Evolutionary conservation across 1,284 basidiomycete genomes (phyloP).

Genomic region (Cystobasidium pallidum): DNA sequence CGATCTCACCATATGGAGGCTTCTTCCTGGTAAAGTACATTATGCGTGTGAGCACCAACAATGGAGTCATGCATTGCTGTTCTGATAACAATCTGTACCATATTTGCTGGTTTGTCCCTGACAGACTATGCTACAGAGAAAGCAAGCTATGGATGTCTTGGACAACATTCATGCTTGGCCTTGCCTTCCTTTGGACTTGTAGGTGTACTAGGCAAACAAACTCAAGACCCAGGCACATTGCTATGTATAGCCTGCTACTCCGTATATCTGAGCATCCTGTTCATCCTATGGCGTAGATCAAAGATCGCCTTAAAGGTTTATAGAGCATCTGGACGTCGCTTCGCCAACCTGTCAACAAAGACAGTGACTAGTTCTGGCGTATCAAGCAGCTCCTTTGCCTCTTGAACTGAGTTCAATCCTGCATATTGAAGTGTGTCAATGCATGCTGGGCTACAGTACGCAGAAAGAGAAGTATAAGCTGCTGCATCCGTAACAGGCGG

Average conservation of each 20-base stretch:
- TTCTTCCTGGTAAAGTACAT: too few species aligned
- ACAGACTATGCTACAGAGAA: too few species aligned
- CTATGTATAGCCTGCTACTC: not conserved
- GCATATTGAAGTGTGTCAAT: slow-evolving; percentile 9
- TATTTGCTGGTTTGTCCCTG: too few species aligned
- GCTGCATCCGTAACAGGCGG: not conserved
- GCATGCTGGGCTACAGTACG: not conserved
- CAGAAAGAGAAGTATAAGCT: not conserved
- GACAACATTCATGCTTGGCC: too few species aligned
- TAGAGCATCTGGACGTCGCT: slow-evolving; percentile 5
- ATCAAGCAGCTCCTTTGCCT: slow-evolving; percentile 1
- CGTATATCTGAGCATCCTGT: slow-evolving; percentile 7
- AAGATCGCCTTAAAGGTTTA: slow-evolving; percentile 6
- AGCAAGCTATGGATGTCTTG: too few species aligned
- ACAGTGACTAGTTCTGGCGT: not conserved
- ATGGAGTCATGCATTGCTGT: too few species aligned
- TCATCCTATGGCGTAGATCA: slow-evolving; percentile 4
- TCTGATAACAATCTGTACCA: too few species aligned
- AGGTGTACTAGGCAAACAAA: too few species aligned
- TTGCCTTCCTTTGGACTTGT: too few species aligned
- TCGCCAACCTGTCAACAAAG: slow-evolving; percentile 7
- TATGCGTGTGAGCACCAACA: too few species aligned
- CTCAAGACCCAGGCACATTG: too few species aligned
- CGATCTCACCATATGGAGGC: too few species aligned
- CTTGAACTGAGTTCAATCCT: not conserved